Evolutionary conservation across 2,329 filamentous ascomycete species (phyloP), one percentile per base, ranked within the genome.

Genomic region (Aspergillus sp.): DNA sequence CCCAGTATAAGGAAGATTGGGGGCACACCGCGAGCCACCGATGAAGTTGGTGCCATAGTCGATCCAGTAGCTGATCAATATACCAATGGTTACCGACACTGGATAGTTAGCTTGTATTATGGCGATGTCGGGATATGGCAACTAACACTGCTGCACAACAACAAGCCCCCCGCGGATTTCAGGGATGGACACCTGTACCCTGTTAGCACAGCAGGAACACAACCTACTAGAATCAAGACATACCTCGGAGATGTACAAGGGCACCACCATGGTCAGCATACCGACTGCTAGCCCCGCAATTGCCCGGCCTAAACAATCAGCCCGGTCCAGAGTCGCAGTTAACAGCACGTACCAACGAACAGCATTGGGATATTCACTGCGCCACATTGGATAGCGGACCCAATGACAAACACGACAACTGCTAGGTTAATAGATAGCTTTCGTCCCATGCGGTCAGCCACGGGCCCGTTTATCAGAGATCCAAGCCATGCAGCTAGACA

Each of bases 401-500:
- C 86, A 20, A 88, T 43, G 3, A 80, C 66, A 65, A 83, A 85
- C 66, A 88, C 81, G 9, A 79, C 61, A 9, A 83, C 84, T 9
- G 84, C 85, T 38, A 86, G 76, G 66, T 86, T 79, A 54, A 87
- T 84, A 30, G 85, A 85, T 60, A 76, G 77, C 62, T 80, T 80
- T 53, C 86, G 81, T 8, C 86, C 86, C 48, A 87, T 80, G n/a
- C 78, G 76, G 63, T 89, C 86, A 36, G 48, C 48, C 4, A 50
- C 11, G 5, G 48, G 48, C 0, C 48, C 48, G 52, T 81, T 70
- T 11, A 72, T 56, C 24, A 83, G 68, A 2, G 80, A 81, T 2
- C 81, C 81, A 48, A 80, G 66, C 78, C 78, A 82, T 5, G 80
- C 80, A 48, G 76, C 74, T 76, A 56, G 6, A 30, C 18, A 8